Evolutionary conservation across 2,329 filamentous ascomycete species (phyloP).

Genomic region (Amesomyces nigricolor): DNA sequence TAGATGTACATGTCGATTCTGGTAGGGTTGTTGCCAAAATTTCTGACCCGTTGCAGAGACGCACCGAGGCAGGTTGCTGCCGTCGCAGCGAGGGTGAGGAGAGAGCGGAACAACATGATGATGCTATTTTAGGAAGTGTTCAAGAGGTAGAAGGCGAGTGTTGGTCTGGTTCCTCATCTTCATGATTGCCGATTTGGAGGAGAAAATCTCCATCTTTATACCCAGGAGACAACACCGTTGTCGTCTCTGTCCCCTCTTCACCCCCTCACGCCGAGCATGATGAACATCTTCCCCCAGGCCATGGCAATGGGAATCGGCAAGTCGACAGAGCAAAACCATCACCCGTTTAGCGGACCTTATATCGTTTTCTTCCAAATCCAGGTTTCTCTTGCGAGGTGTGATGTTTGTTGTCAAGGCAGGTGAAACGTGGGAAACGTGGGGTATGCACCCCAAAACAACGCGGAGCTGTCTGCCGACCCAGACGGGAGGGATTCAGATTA

Average conservation of each 20-base stretch:
- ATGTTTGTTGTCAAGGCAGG: too few relatives aligned
- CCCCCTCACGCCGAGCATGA: background rate
- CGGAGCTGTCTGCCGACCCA: too few relatives aligned
- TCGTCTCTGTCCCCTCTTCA: background rate
- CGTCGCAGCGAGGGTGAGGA: conserved; percentile 19
- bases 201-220: too few relatives aligned
- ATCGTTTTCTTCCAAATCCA: too few relatives aligned
- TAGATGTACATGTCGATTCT: conserved; percentile 39
- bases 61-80: conserved; percentile 20
- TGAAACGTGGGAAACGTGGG: too few relatives aligned
- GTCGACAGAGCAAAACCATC: background rate
- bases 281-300: background rate
- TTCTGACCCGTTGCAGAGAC: conserved; percentile 24
- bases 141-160: too few relatives aligned
- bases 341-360: background rate
- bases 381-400: too few relatives aligned
- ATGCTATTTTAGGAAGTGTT: background rate
- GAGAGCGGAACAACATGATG: conserved; percentile 17
- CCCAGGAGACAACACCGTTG: too few relatives aligned
- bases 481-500: background rate
- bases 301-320: conserved; percentile 3
- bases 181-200: too few relatives aligned
- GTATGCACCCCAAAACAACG: too few relatives aligned
- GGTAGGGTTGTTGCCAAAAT: conserved; percentile 33
- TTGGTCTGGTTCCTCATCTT: too few relatives aligned